A percentile compares a stretch with the other conserved stretches of the same genome.
Conservation (phyloP, 2,329 filamentous ascomycete species). For the Pyricularia sp. region DNA sequence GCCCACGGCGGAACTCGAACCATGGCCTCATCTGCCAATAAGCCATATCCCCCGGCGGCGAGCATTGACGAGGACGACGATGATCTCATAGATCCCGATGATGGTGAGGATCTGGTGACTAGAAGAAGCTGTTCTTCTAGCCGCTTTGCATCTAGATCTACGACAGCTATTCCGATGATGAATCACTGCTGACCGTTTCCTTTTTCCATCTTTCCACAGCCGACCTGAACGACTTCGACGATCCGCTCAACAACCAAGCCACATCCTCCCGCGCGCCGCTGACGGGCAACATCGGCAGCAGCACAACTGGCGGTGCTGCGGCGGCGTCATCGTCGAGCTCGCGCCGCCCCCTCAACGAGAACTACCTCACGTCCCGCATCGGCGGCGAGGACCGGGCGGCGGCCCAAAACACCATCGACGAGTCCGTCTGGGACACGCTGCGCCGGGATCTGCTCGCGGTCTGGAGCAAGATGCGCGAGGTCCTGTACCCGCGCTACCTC, state of each 20-base stretch:
- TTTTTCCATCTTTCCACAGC: conserved; percentile 33
- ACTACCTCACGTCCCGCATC: conserved; percentile 81
- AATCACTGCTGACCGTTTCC: conserved; percentile 5
- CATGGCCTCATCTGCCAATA: conserved; percentile 19
- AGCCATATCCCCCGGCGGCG: conserved; percentile 51
- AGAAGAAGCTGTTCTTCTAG: background rate
- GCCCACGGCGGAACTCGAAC: background rate
- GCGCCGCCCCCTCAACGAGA: conserved; percentile 54
- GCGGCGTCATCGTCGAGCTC: conserved; percentile 34
- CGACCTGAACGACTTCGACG: conserved; percentile 87
- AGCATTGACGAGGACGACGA: conserved; percentile 44
- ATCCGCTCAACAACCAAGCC: conserved; percentile 55
- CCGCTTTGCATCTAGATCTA: background rate
- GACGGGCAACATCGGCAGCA: conserved; percentile 68
- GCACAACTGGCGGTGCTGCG: background rate
- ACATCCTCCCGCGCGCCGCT: conserved; percentile 69
- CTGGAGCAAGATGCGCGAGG: conserved; percentile 97
- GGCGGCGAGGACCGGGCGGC: conserved; percentile 88
- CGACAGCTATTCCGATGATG: background rate
- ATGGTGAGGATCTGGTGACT: conserved; percentile 42
- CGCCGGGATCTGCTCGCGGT: conserved; percentile 84
- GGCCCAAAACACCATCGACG: conserved; percentile 88
- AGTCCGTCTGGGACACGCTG: conserved; percentile 95
- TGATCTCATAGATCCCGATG: conserved; percentile 70
- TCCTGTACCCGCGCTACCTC: conserved; percentile 91